Conservation (phyloP, 1,139 yeast species). For the Hyphopichia pseudoburtonii region DNA sequence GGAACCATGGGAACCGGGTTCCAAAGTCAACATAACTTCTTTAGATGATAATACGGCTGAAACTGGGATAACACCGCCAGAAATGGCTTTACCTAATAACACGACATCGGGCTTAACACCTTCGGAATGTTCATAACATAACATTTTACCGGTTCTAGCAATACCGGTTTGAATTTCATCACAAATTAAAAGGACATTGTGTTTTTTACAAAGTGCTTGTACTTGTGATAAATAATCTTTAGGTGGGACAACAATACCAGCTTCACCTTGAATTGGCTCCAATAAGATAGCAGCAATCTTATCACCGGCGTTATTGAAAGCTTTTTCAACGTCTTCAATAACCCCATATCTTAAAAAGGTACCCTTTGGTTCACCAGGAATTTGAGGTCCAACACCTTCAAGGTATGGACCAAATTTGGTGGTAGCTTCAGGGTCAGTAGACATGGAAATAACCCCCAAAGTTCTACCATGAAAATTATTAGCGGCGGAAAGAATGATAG, state of each 20-base stretch:
- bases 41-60: slow-evolving; percentile 86
- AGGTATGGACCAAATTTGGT: slow-evolving; percentile 89
- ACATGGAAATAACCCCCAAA: slow-evolving; percentile 91
- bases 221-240: slow-evolving; percentile 74
- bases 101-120: slow-evolving; percentile 84
- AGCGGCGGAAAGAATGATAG: slow-evolving; percentile 82
- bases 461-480: slow-evolving; percentile 97
- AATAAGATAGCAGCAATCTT: slow-evolving; percentile 87
- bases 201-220: slow-evolving; percentile 70
- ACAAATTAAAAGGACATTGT: slow-evolving; percentile 86
- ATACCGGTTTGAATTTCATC: slow-evolving; percentile 98
- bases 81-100: slow-evolving; percentile 88
- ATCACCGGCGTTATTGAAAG: slow-evolving; percentile 82
- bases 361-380: slow-evolving; percentile 60
- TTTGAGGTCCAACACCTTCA: slow-evolving; percentile 76
- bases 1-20: slow-evolving; percentile 97
- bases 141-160: slow-evolving; percentile 94
- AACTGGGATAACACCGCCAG: slow-evolving; percentile 94
- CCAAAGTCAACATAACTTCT: slow-evolving; percentile 85
- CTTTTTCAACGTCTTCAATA: slow-evolving; percentile 83
- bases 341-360: slow-evolving; percentile 70
- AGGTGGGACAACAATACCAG: slow-evolving; percentile 96
- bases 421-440: slow-evolving; percentile 93
- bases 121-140: slow-evolving; percentile 83
- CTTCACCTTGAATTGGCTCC: slow-evolving; percentile 98